These are phyloP conservation scores for Cytospora piceicola DNA, from an alignment of 2,329 filamentous ascomycete species.

Conservation along the genomic window DNA sequence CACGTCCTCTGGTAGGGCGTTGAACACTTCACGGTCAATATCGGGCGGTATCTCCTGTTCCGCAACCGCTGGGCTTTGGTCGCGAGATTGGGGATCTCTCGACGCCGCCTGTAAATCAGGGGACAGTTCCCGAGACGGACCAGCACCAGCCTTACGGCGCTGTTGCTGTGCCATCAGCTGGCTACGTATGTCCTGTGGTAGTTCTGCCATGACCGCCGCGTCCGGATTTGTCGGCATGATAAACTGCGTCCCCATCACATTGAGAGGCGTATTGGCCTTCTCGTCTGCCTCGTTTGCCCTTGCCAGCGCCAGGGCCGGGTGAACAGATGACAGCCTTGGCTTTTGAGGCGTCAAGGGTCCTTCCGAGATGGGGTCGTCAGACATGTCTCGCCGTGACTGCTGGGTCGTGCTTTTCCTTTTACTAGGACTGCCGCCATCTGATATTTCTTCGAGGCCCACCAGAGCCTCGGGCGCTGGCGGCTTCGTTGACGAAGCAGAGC, in stretches of 20 bases:
- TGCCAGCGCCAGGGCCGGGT: constrained; percentile 58
- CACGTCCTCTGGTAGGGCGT: constrained; percentile 82
- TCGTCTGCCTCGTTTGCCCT: constrained; percentile 54
- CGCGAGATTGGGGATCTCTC: constrained; percentile 41
- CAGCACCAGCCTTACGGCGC: constrained; percentile 31
- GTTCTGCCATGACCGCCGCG: constrained; percentile 76
- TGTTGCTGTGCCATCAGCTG: constrained; percentile 67
- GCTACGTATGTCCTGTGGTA: constrained; percentile 81
- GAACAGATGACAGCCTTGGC: constrained; percentile 47
- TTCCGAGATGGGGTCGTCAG: constrained; percentile 58
- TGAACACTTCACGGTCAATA: constrained; percentile 82
- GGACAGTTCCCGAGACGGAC: constrained; percentile 37
- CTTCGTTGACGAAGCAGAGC: constrained; percentile 45
- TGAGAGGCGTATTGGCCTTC: constrained; percentile 69
- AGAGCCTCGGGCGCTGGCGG: constrained; percentile 27
- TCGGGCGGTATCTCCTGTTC: constrained; percentile 65
- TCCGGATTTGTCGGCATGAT: constrained; percentile 85
- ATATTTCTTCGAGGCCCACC: constrained; percentile 52
- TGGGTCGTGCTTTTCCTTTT: constrained; percentile 38
- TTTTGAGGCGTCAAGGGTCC: constrained; percentile 59
- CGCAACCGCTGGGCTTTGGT: constrained; percentile 42
- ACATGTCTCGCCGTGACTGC: constrained; percentile 35
- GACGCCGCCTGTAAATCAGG: constrained; percentile 28
- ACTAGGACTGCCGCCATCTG: constrained; percentile 48
- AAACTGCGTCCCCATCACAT: constrained; percentile 87